Percentiles rank a stretch among this genome's conserved stretches.
Evolutionary conservation across 768 basidiomycete genomes (phyloP).

Genomic region (Lactarius hatsudake): DNA sequence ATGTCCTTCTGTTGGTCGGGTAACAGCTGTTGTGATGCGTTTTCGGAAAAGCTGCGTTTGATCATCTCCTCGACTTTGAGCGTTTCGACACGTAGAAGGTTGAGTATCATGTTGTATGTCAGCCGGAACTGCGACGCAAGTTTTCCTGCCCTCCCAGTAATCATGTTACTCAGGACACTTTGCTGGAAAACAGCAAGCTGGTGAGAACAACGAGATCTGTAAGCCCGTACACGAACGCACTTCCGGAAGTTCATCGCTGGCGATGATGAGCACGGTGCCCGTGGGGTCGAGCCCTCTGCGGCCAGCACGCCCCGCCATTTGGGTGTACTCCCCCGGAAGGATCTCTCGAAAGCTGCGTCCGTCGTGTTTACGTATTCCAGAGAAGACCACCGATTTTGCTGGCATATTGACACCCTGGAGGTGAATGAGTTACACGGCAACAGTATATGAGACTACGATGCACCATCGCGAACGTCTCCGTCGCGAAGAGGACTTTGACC

Average conservation of each 20-base stretch:
- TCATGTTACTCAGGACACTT: conserved; percentile 77
- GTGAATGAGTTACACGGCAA: neutral
- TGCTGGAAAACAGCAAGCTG: conserved; percentile 47
- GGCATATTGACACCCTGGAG: conserved; percentile 98
- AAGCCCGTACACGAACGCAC: conserved; percentile 41
- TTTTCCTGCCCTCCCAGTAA: conserved; percentile 90
- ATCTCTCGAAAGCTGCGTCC: conserved; percentile 90
- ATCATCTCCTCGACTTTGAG: conserved; percentile 99
- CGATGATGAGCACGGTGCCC: conserved; percentile 91
- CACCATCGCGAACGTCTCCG: conserved; percentile 99
- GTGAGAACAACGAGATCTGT: neutral
- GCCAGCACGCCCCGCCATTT: conserved; percentile 98
- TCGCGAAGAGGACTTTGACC: conserved; percentile 96
- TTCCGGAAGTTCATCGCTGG: conserved; percentile 82
- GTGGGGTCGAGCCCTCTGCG: conserved; percentile 93
- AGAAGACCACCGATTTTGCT: conserved; percentile 95
- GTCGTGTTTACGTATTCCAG: conserved; percentile 92
- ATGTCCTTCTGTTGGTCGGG: conserved; percentile 94
- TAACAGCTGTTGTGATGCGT: conserved; percentile 85
- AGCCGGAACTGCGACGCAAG: conserved; percentile 94
- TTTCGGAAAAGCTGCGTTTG: conserved; percentile 98
- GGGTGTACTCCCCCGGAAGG: conserved; percentile 91
- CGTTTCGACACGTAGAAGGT: conserved; percentile 93
- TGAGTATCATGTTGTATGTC: conserved; percentile 99
- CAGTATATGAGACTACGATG: conserved; percentile 28